phyloP scores from a whole-genome alignment of 2,329 filamentous ascomycete species.

The Raffaelea albimanens region DNA sequence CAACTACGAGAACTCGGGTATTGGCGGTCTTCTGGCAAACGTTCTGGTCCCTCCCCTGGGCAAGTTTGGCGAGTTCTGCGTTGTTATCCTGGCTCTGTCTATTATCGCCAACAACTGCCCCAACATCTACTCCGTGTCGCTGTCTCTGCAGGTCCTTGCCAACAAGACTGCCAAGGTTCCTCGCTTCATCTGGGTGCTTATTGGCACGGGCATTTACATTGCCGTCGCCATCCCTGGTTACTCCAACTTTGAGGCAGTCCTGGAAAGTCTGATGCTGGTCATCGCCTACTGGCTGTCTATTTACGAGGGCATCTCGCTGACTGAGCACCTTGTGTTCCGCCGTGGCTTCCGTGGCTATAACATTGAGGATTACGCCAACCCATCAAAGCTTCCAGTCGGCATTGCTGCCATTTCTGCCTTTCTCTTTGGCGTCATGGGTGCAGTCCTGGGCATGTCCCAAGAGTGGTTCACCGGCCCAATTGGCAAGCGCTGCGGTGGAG shows the following conservation, averaged over 20 bases:
- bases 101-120: conserved; percentile 34
- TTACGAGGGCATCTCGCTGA: conserved; percentile 32
- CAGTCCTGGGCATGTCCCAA: conserved; percentile 52
- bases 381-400: conserved; percentile 28
- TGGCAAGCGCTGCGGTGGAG: conserved; percentile 41
- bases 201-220: conserved; percentile 51
- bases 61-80: conserved; percentile 37
- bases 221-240: conserved; percentile 41
- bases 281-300: conserved; percentile 33
- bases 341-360: conserved; percentile 30
- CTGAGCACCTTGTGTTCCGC: conserved; percentile 31
- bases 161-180: conserved; percentile 40
- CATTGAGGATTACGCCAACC: conserved; percentile 35
- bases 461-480: conserved; percentile 55
- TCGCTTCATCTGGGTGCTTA: conserved; percentile 47
- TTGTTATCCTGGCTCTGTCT: conserved; percentile 34
- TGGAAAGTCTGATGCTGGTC: conserved; percentile 30
- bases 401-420: conserved; percentile 21
- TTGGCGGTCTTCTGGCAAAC: conserved; percentile 36
- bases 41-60: conserved; percentile 33
- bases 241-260: conserved; percentile 20
- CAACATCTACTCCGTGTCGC: conserved; percentile 28
- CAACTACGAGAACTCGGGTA: conserved; percentile 25
- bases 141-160: conserved; percentile 43
- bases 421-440: conserved; percentile 27